Conservation (phyloP, 805 yeast species). For the Yarrowia sp. region DNA sequence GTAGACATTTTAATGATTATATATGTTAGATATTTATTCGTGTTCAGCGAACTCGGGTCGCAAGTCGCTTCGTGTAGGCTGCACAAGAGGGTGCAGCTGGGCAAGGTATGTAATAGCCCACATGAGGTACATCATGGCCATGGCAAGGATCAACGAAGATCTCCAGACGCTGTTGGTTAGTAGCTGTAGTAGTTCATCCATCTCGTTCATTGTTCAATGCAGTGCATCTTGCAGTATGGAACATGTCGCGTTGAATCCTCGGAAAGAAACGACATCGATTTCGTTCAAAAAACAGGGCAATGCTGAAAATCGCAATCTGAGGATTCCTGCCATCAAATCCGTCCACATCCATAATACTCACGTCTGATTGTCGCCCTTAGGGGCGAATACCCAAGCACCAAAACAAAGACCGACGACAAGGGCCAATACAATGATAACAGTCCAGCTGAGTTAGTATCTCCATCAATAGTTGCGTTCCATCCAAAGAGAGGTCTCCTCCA, state of each 20-base stretch:
- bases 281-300: neutral
- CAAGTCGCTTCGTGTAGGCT: conserved; percentile 83
- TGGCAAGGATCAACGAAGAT: conserved; percentile 62
- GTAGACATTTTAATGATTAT: conserved; percentile 10
- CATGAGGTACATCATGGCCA: conserved; percentile 79
- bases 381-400: conserved; percentile 82
- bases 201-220: too few relatives aligned
- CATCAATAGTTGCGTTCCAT: neutral
- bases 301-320: neutral
- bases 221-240: neutral
- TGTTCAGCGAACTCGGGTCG: conserved; percentile 68
- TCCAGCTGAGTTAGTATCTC: conserved; percentile 49
- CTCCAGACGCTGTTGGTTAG: conserved; percentile 50
- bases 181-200: neutral
- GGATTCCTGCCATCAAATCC: neutral
- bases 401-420: conserved; percentile 57
- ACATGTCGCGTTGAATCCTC: neutral
- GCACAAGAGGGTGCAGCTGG: conserved; percentile 88
- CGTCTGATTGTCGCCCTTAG: conserved; percentile 69
- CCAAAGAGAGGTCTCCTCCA: neutral
- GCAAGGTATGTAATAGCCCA: conserved; percentile 87
- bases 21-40: conserved; percentile 6
- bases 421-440: conserved; percentile 63
- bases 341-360: conserved; percentile 39
- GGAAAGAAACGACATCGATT: too few relatives aligned